These are phyloP conservation scores for Trichoderma citrinoviride DNA, from an alignment of 2,329 filamentous ascomycete genomes.

Conservation along the genomic window DNA sequence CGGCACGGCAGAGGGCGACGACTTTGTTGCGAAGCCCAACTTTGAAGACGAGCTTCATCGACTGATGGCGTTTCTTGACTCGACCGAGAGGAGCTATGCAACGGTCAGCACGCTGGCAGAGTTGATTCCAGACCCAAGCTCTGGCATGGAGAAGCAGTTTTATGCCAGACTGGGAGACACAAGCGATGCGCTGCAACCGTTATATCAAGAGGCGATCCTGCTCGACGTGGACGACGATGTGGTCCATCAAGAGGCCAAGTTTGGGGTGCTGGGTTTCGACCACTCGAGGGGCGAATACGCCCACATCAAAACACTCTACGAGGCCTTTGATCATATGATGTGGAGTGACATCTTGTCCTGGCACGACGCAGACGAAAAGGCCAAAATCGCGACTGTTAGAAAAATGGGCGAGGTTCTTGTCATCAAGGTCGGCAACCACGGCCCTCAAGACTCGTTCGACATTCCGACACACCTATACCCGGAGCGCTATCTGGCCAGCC, in stretches of 20 bases:
- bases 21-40: conserved; percentile 31
- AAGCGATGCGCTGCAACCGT: conserved; percentile 30
- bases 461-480: conserved; percentile 53
- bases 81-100: conserved; percentile 58
- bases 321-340: conserved; percentile 48
- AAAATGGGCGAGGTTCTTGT: conserved; percentile 51
- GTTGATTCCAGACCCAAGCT: conserved; percentile 34
- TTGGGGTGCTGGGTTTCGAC: conserved; percentile 45
- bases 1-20: conserved; percentile 34
- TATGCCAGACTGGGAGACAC: conserved; percentile 43
- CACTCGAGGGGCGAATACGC: conserved; percentile 38
- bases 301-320: conserved; percentile 45
- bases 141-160: conserved; percentile 43
- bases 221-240: conserved; percentile 31
- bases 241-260: conserved; percentile 35
- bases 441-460: conserved; percentile 45
- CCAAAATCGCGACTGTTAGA: conserved; percentile 45
- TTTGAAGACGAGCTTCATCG: conserved; percentile 58
- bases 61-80: conserved; percentile 61
- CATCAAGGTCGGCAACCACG: conserved; percentile 45
- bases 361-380: conserved; percentile 36
- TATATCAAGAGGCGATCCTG: conserved; percentile 37
- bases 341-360: conserved; percentile 45
- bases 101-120: conserved; percentile 49
- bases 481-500: conserved; percentile 50